Percentiles rank a stretch among this genome's conserved stretches.
These are phyloP conservation scores for Cajanus cajan DNA, from an alignment of 306 rosid genomes.

Conservation along the genomic window DNA sequence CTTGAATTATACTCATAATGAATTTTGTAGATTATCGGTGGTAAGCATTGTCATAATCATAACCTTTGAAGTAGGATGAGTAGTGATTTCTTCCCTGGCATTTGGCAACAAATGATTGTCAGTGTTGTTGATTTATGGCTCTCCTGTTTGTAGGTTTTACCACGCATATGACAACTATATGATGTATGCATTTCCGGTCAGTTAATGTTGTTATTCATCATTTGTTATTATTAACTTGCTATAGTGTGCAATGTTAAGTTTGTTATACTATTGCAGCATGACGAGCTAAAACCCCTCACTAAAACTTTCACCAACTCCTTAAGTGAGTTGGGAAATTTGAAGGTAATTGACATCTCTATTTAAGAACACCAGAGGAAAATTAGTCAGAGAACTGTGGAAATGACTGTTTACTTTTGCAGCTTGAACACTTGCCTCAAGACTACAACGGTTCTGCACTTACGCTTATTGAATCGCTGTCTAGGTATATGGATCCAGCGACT, in stretches of 20 bases:
- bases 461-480: conserved; percentile 88
- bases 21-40: not conserved
- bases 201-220: conserved; percentile 27
- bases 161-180: conserved; percentile 96
- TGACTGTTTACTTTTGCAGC: conserved; percentile 60
- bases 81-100: not conserved
- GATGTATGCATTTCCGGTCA: conserved; percentile 90
- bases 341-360: conserved; percentile 41
- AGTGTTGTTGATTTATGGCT: not conserved
- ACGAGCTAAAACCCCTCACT: conserved; percentile 89
- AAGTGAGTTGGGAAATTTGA: conserved; percentile 90
- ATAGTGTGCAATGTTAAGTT: conserved; percentile 13
- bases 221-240: conserved; percentile 17
- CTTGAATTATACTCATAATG: not conserved
- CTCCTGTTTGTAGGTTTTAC: conserved; percentile 65
- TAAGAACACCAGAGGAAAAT: not conserved
- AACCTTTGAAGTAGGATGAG: not conserved
- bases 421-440: conserved; percentile 76
- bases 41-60: conserved; percentile 15
- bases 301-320: conserved; percentile 85
- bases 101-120: conserved; percentile 16
- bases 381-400: conserved; percentile 13
- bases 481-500: conserved; percentile 47
- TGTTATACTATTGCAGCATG: conserved; percentile 64
- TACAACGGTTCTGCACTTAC: conserved; percentile 92